Percentiles rank a stretch among this genome's conserved stretches.
Conservation (phyloP, 1,139 yeast species). For the Blastobotrys elegans region DNA sequence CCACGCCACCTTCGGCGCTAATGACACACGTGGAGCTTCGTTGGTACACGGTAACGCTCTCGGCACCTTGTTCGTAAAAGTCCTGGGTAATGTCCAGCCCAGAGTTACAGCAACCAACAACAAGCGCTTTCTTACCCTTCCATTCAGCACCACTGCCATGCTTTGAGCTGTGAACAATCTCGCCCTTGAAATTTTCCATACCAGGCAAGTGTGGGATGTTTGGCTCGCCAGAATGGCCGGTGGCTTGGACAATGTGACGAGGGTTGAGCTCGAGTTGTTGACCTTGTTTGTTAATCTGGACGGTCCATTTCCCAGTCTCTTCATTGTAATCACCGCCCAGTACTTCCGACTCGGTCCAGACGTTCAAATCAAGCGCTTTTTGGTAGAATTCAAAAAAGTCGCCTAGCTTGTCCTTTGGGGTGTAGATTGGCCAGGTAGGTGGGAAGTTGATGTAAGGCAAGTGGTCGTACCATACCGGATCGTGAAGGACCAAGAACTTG, state of each 20-base stretch:
- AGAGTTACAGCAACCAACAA: slow-evolving; percentile 43
- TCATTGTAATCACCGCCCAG: slow-evolving; percentile 29
- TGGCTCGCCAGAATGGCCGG: slow-evolving; percentile 41
- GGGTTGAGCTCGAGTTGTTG: slow-evolving; percentile 22
- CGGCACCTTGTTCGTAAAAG: slow-evolving; percentile 41
- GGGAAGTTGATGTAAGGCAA: slow-evolving; percentile 40
- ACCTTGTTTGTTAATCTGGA: slow-evolving; percentile 24
- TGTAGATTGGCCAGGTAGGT: slow-evolving; percentile 40
- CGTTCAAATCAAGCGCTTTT: slow-evolving; percentile 39
- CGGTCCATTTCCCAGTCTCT: slow-evolving; percentile 33
- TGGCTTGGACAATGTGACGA: slow-evolving; percentile 39
- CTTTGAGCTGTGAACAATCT: slow-evolving; percentile 39
- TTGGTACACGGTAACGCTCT: slow-evolving; percentile 40
- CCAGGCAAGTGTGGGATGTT: slow-evolving; percentile 36
- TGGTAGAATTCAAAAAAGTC: slow-evolving; percentile 41
- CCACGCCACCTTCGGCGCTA: slow-evolving; percentile 26
- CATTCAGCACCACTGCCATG: slow-evolving; percentile 24
- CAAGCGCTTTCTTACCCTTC: slow-evolving; percentile 40
- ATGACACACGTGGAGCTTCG: slow-evolving; percentile 43
- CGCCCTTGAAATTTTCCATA: slow-evolving; percentile 38
- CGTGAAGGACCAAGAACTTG: slow-evolving; percentile 42
- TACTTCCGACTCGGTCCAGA: slow-evolving; percentile 37
- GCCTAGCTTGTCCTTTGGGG: slow-evolving; percentile 43
- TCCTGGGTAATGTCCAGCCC: slow-evolving; percentile 45
- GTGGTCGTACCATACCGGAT: slow-evolving; percentile 43